Conservation (phyloP, 2,329 filamentous ascomycete species). For the Fonsecaea erecta region DNA sequence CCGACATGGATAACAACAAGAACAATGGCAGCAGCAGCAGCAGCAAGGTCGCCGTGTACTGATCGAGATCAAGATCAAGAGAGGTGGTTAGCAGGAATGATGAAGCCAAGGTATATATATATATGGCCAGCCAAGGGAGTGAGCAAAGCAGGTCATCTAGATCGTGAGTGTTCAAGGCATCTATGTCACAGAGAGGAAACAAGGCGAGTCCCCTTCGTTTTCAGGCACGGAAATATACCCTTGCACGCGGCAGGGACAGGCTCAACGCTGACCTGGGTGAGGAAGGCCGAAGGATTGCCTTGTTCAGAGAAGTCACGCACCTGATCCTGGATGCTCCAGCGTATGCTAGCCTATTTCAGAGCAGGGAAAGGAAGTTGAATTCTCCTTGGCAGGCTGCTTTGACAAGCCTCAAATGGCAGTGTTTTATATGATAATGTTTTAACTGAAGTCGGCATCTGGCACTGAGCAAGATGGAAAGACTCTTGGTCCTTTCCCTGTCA, state of each 20-base stretch:
- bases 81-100: too few species aligned
- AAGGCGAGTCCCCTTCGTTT: neutral
- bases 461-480: neutral
- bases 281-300: too few species aligned
- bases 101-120: neutral
- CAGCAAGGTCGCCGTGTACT: slow-evolving; percentile 11
- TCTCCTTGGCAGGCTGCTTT: neutral
- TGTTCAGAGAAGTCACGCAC: neutral
- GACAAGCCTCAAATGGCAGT: neutral
- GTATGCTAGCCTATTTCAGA: neutral
- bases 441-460: neutral
- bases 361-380: neutral
- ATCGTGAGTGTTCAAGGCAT: too few species aligned
- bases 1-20: slow-evolving; percentile 21
- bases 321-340: neutral
- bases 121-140: too few species aligned
- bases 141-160: too few species aligned
- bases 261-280: neutral
- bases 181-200: neutral
- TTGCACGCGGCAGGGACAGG: neutral
- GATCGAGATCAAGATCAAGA: neutral
- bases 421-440: neutral
- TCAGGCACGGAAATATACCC: too few species aligned
- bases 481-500: neutral
- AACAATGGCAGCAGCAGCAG: too few species aligned